Conservation (phyloP, 768 basidiomycete species). For the Trametes elegans region DNA sequence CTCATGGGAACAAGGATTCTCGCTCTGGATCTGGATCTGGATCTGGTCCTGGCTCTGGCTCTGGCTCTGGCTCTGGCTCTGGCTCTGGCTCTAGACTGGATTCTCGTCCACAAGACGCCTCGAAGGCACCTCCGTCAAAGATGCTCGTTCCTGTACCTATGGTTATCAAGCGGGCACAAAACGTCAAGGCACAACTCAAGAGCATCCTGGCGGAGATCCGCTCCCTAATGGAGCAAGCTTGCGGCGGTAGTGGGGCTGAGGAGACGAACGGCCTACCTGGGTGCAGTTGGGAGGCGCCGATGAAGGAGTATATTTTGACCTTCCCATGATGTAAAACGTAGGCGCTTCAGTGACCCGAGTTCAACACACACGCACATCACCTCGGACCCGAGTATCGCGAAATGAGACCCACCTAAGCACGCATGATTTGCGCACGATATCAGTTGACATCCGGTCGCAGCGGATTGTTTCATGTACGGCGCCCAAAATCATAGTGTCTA, state of each 20-base stretch:
- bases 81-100: background rate
- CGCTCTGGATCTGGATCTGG: conserved; percentile 5
- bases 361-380: no score
- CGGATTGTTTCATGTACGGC: no score
- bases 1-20: conserved; percentile 5
- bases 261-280: conserved; percentile 38
- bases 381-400: no score
- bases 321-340: conserved; percentile 55
- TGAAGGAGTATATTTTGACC: conserved; percentile 61
- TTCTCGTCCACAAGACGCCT: background rate
- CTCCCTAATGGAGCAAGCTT: conserved; percentile 36
- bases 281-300: conserved; percentile 60
- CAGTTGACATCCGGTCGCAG: no score
- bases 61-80: background rate
- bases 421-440: no score
- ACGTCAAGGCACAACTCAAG: conserved; percentile 27
- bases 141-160: conserved; percentile 14
- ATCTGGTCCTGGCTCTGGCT: conserved; percentile 12
- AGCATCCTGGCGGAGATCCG: conserved; percentile 35
- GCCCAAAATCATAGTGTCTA: no score
- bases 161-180: conserved; percentile 21
- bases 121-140: background rate
- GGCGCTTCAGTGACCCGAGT: no score
- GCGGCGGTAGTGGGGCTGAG: conserved; percentile 38
- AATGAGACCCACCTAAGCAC: no score